phyloP scores from a whole-genome alignment of 768 basidiomycete genomes.

The Tricholoma hemisulphureum region DNA sequence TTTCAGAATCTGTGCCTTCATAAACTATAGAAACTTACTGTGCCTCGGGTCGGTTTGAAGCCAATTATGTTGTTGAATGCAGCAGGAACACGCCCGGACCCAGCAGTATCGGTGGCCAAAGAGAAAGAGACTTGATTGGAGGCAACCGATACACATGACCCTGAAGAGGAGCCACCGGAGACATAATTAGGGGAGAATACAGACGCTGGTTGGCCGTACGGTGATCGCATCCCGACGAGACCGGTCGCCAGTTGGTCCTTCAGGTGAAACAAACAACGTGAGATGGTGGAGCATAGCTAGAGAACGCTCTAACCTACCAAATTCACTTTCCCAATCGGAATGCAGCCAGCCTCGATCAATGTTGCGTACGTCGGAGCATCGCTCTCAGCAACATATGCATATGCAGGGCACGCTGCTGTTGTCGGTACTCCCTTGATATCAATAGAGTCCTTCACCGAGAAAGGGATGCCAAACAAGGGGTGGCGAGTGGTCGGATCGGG shows the following conservation, averaged over 20 bases:
- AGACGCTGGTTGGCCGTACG: not conserved
- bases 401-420: slow-evolving; percentile 1
- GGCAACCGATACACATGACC: not conserved
- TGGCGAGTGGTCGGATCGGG: not conserved
- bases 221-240: slow-evolving; percentile 1
- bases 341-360: not conserved
- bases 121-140: slow-evolving; percentile 2
- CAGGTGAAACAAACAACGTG: not conserved
- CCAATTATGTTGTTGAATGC: slow-evolving; percentile 2
- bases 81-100: not conserved
- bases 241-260: not conserved
- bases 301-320: not conserved
- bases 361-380: not conserved
- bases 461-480: slow-evolving; percentile 1
- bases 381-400: not conserved
- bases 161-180: not conserved
- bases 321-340: not conserved
- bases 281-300: not conserved
- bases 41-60: not conserved
- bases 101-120: not conserved
- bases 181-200: slow-evolving; percentile 1
- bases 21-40: not conserved
- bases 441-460: slow-evolving; percentile 1
- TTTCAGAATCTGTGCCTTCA: not conserved
- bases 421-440: not conserved